These are phyloP conservation scores for Cafeteria roenbergensis DNA, from an alignment of 108 stramenopile genomes.

Conservation along the genomic window DNA sequence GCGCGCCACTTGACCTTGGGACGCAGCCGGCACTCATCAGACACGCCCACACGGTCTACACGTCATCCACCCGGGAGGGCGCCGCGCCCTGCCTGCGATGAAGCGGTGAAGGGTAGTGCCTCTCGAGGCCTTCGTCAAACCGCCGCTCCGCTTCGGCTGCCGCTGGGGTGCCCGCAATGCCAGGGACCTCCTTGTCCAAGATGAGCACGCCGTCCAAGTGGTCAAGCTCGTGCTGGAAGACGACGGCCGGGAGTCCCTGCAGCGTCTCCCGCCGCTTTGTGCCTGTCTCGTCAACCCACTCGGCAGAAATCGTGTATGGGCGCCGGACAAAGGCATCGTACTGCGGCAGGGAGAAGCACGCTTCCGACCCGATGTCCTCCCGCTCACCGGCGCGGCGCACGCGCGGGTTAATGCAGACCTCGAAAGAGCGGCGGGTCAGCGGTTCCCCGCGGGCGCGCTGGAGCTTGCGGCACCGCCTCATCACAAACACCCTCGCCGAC, in stretches of 20 bases:
- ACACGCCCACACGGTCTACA: too few species aligned
- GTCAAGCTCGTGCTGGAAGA: conserved; percentile 15
- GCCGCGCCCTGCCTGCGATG: too few species aligned
- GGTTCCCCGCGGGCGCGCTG: too few species aligned
- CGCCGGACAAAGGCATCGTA: background rate
- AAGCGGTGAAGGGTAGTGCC: too few species aligned
- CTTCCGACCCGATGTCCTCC: background rate
- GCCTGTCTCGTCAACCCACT: background rate
- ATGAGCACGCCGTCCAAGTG: conserved; percentile 6
- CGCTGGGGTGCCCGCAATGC: too few species aligned
- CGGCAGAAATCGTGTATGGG: background rate
- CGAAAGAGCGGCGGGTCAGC: too few species aligned
- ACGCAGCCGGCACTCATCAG: too few species aligned
- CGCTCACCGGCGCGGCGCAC: background rate
- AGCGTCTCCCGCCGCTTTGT: background rate
- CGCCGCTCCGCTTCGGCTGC: too few species aligned
- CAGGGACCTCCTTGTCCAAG: background rate
- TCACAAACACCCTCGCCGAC: background rate
- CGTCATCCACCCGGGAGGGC: too few species aligned
- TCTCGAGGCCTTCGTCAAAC: too few species aligned
- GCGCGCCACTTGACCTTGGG: too few species aligned
- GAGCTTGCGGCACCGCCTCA: too few species aligned
- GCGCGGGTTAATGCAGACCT: background rate
- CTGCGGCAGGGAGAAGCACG: conserved; percentile 1
- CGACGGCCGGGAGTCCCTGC: background rate